These are phyloP conservation scores for Blastobotrys terrestris DNA, from an alignment of 805 yeast genomes.

Conservation along the genomic window DNA sequence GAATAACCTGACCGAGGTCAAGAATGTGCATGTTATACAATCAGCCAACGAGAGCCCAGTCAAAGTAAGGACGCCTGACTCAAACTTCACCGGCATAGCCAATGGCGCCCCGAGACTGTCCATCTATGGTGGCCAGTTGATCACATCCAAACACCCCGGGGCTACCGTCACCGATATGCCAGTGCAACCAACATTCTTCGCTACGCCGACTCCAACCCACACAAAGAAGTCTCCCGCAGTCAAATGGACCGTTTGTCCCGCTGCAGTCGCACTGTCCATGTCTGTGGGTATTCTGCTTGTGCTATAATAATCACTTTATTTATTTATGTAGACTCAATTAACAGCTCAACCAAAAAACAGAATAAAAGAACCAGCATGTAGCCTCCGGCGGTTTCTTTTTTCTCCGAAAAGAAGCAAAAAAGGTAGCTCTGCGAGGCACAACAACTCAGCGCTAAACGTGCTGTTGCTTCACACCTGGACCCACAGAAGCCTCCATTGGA, in stretches of 20 bases:
- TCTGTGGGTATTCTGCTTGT: not conserved
- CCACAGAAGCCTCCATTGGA: too few species aligned
- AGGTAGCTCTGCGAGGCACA: too few species aligned
- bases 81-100: not conserved
- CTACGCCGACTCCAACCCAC: not conserved
- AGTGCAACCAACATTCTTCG: not conserved
- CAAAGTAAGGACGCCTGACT: not conserved
- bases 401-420: not conserved
- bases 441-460: too few species aligned
- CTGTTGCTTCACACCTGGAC: too few species aligned
- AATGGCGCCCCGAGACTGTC: not conserved
- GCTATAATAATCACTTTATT: not conserved
- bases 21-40: not conserved
- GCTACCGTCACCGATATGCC: not conserved
- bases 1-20: constrained; percentile 2
- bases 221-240: not conserved
- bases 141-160: not conserved
- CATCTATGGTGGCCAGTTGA: constrained; percentile 2
- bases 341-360: too few species aligned
- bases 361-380: too few species aligned
- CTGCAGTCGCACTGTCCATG: not conserved
- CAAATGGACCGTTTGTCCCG: not conserved
- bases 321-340: not conserved
- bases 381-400: too few species aligned
- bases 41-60: not conserved